phyloP scores from a whole-genome alignment of 1,284 basidiomycete species.

The Phylloporus gajari region DNA sequence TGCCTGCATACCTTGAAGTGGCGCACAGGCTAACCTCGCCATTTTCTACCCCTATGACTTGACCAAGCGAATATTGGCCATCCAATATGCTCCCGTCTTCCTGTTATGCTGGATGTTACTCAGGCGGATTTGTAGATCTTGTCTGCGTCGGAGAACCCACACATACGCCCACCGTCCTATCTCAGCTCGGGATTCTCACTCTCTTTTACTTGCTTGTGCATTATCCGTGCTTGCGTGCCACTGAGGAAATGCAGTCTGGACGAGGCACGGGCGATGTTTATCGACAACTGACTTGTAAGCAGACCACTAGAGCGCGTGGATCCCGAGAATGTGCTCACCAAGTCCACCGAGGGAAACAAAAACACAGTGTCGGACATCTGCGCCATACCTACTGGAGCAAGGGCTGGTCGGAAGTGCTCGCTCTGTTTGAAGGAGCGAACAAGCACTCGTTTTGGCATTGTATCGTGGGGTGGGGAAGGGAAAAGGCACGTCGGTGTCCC shows the following conservation, averaged over 20 bases:
- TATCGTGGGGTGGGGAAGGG: slow-evolving; percentile 87
- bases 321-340: slow-evolving; percentile 61
- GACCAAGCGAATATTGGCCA: slow-evolving; percentile 74
- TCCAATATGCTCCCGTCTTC: slow-evolving; percentile 63
- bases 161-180: slow-evolving; percentile 82
- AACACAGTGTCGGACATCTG: slow-evolving; percentile 71
- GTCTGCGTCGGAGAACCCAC: slow-evolving; percentile 73
- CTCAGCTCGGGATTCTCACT: slow-evolving; percentile 83
- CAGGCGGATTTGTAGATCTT: slow-evolving; percentile 67
- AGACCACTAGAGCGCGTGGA: slow-evolving; percentile 64
- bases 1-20: slow-evolving; percentile 64
- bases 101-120: background rate
- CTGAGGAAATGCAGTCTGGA: slow-evolving; percentile 43
- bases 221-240: slow-evolving; percentile 50
- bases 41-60: slow-evolving; percentile 87
- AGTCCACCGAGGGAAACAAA: slow-evolving; percentile 74
- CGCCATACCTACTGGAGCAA: slow-evolving; percentile 59
- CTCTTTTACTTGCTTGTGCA: slow-evolving; percentile 71
- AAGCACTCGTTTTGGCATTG: slow-evolving; percentile 96
- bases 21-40: slow-evolving; percentile 82
- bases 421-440: slow-evolving; percentile 85
- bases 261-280: slow-evolving; percentile 61
- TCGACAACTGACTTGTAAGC: slow-evolving; percentile 74
- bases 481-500: slow-evolving; percentile 88
- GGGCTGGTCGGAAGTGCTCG: slow-evolving; percentile 82